phyloP scores from a whole-genome alignment of 441 rosid species.

The Pelargonium cotyledonis region DNA sequence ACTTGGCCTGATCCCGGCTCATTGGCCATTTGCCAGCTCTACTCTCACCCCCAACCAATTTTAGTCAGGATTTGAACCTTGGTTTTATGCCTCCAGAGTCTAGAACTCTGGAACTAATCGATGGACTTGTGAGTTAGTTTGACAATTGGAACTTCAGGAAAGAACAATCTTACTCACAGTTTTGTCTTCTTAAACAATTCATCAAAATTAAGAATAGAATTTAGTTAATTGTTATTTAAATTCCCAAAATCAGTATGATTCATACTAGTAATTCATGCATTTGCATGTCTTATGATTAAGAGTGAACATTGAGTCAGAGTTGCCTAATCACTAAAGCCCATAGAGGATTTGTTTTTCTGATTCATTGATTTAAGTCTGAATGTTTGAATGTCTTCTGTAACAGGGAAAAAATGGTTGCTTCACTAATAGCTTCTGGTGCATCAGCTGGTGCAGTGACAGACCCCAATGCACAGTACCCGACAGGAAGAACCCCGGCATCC shows the following conservation, averaged over 20 bases:
- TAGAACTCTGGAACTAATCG: too few relatives aligned
- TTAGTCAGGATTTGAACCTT: too few relatives aligned
- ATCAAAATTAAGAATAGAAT: background rate
- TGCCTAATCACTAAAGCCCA: background rate
- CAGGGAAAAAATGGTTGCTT: conserved; percentile 93
- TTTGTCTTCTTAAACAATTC: too few relatives aligned
- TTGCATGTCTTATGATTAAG: background rate
- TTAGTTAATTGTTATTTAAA: background rate
- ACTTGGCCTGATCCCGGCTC: too few relatives aligned
- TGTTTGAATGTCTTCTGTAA: conserved; percentile 13
- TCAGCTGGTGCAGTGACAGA: conserved; percentile 95
- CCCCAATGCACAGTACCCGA: conserved; percentile 64
- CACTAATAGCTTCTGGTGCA: conserved; percentile 84
- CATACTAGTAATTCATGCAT: background rate
- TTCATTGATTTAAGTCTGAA: background rate
- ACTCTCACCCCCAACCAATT: too few relatives aligned
- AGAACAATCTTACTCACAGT: too few relatives aligned
- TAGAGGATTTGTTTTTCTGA: background rate
- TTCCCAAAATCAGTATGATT: background rate
- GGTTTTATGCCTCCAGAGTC: too few relatives aligned
- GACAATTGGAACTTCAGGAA: too few relatives aligned
- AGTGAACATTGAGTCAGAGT: background rate
- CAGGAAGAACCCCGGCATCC: conserved; percentile 71
- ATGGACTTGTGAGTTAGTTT: too few relatives aligned
- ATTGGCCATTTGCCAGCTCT: too few relatives aligned